These are phyloP conservation scores for Dioscorea dumetorum DNA, from an alignment of 106 monocot genomes.

Conservation along the genomic window DNA sequence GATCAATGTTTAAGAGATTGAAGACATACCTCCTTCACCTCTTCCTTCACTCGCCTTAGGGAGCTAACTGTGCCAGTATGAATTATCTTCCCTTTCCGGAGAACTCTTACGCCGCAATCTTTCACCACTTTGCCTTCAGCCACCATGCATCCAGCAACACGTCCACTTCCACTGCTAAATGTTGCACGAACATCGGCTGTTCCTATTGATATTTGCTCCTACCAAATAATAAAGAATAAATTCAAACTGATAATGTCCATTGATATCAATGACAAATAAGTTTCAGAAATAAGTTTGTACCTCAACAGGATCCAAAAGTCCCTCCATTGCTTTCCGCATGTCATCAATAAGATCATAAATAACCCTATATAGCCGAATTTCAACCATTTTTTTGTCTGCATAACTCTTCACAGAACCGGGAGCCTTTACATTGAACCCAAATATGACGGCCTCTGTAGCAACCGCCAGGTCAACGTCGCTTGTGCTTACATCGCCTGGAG, in stretches of 20 bases:
- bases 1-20: background rate
- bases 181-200: conserved; percentile 67
- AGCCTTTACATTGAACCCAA: conserved; percentile 94
- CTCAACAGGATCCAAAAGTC: conserved; percentile 88
- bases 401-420: conserved; percentile 82
- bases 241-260: too few relatives aligned
- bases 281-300: conserved; percentile 18
- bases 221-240: background rate
- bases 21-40: conserved; percentile 86
- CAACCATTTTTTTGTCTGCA: conserved; percentile 79
- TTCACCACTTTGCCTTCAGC: conserved; percentile 78
- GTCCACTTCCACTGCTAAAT: conserved; percentile 94
- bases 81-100: conserved; percentile 62
- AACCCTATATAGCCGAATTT: conserved; percentile 84
- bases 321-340: conserved; percentile 91
- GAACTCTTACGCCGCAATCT: conserved; percentile 61
- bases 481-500: conserved; percentile 79
- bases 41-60: conserved; percentile 87
- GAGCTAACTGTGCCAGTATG: conserved; percentile 65
- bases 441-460: conserved; percentile 76
- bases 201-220: conserved; percentile 90
- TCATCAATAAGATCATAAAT: conserved; percentile 94
- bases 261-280: background rate
- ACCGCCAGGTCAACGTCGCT: conserved; percentile 92
- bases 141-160: conserved; percentile 96